phyloP scores from a whole-genome alignment of 2,329 filamentous ascomycete genomes.

The Fusarium sp. region DNA sequence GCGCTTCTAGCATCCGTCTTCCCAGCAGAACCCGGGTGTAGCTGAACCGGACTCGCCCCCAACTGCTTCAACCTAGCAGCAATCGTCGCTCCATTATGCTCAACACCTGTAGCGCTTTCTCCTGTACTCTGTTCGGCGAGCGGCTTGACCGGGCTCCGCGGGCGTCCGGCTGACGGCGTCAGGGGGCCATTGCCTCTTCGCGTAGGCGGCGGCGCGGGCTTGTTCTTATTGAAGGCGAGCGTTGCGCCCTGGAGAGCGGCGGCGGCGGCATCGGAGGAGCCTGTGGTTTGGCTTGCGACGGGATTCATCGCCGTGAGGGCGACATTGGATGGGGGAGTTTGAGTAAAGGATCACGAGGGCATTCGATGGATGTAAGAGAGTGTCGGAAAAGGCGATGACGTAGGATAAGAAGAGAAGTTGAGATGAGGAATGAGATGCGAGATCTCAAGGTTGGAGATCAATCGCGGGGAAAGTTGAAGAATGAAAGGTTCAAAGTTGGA shows the following conservation, averaged over 20 bases:
- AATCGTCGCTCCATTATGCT: slow-evolving; percentile 36
- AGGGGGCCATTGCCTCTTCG: slow-evolving; percentile 54
- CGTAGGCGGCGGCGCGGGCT: slow-evolving; percentile 39
- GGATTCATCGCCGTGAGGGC: slow-evolving; percentile 50
- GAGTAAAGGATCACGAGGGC: slow-evolving; percentile 12
- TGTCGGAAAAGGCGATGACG: not conserved
- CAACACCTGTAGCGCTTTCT: slow-evolving; percentile 45
- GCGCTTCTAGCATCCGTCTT: slow-evolving; percentile 61
- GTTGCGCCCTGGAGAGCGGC: slow-evolving; percentile 66
- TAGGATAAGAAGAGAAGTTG: not conserved
- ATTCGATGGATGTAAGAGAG: slow-evolving; percentile 18
- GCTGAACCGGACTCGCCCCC: slow-evolving; percentile 33
- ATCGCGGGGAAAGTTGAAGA: not conserved
- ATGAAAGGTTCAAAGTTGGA: not conserved
- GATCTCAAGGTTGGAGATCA: not conserved
- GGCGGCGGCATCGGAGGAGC: slow-evolving; percentile 54
- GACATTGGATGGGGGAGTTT: slow-evolving; percentile 24
- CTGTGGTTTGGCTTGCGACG: slow-evolving; percentile 46
- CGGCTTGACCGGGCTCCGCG: slow-evolving; percentile 38
- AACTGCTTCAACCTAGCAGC: slow-evolving; percentile 43
- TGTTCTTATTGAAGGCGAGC: slow-evolving; percentile 63
- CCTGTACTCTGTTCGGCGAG: slow-evolving; percentile 55
- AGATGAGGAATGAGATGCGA: not conserved
- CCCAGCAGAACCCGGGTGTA: slow-evolving; percentile 26
- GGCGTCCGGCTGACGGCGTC: slow-evolving; percentile 53